Evolutionary conservation across 371 early-diverging fungal species (phyloP), one percentile per base, ranked within the genome.

Genomic region (Saksenaea vasiformis): DNA sequence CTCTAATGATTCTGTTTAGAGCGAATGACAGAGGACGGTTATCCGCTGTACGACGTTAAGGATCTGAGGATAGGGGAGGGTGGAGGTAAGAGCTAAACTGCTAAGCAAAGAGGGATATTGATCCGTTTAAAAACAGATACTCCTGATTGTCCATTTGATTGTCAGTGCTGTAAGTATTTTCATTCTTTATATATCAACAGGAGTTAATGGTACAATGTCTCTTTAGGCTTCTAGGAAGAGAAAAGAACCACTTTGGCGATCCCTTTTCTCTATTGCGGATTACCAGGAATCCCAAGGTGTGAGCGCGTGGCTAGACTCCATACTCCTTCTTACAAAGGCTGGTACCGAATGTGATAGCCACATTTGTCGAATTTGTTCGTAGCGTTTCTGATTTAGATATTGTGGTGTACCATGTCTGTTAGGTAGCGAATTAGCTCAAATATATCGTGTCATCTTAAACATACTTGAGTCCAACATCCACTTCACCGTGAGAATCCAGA

Each of bases 401-500:
- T 93, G 93, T 10, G 94, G 95, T n/a, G 93, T 78, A 15, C 96
- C 97, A 14, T 93, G 88, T 69, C 88, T 89, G 64, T 44, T 66
- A 17, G 51, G 15, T 17, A 37, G 35, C 22, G 13, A 43, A 56
- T 31, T 0, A 47, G 22, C n/a, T 19, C n/a, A 22, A 22, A 22
- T 47, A 22, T 3, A 47, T 1, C 44, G 8, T 47, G n/a, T 39
- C 44, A 9, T 14, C 17, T 36, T 14, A 7, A 58, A 60, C 47
- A 53, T 70, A 71, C 71, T 51, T 56, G 10, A 74, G 59, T 36
- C 74, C 75, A 9, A 82, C 58, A 60, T 82, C 82, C 0, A 90
- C 90, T 77, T 98, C 99, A 26, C 98, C 99, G 68, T 98, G 97
- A 35, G 87, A 79, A 68, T 98, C 98, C 37, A 98, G 76, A 71